These are phyloP conservation scores for Suillus lakei DNA, from an alignment of 768 basidiomycete species.

Conservation along the genomic window DNA sequence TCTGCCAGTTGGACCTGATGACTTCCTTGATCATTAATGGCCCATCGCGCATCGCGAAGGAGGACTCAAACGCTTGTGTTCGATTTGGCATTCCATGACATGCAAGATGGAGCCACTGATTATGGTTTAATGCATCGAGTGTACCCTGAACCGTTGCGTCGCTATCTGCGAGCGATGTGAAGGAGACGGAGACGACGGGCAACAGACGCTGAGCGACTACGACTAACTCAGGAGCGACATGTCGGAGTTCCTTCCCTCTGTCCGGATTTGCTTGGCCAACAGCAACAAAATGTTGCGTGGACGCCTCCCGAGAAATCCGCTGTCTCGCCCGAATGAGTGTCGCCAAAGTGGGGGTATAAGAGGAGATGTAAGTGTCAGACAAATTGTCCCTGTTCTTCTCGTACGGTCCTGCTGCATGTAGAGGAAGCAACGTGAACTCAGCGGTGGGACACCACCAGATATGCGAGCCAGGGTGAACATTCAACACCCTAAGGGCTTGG, in stretches of 20 bases:
- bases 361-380: slow-evolving; percentile 31
- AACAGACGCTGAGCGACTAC: slow-evolving; percentile 14
- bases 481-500: slow-evolving; percentile 12
- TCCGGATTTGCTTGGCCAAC: slow-evolving; percentile 23
- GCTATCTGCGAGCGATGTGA: not conserved
- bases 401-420: slow-evolving; percentile 38
- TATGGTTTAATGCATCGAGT: slow-evolving; percentile 5
- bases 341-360: slow-evolving; percentile 25
- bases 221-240: slow-evolving; percentile 18
- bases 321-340: slow-evolving; percentile 28
- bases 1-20: slow-evolving; percentile 10
- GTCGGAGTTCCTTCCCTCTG: slow-evolving; percentile 10
- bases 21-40: slow-evolving; percentile 15
- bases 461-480: slow-evolving; percentile 20
- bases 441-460: slow-evolving; percentile 42
- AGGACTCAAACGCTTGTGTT: slow-evolving; percentile 18
- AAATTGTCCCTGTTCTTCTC: slow-evolving; percentile 15
- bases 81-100: slow-evolving; percentile 23
- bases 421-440: slow-evolving; percentile 31
- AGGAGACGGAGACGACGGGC: slow-evolving; percentile 10
- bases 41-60: slow-evolving; percentile 18
- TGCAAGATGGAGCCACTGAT: slow-evolving; percentile 24
- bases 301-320: not conserved
- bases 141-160: slow-evolving; percentile 6
- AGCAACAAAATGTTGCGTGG: slow-evolving; percentile 9